Base-by-base conservation (phyloP, 169 alveolate species). In the Toxoplasma gondii region DNA sequence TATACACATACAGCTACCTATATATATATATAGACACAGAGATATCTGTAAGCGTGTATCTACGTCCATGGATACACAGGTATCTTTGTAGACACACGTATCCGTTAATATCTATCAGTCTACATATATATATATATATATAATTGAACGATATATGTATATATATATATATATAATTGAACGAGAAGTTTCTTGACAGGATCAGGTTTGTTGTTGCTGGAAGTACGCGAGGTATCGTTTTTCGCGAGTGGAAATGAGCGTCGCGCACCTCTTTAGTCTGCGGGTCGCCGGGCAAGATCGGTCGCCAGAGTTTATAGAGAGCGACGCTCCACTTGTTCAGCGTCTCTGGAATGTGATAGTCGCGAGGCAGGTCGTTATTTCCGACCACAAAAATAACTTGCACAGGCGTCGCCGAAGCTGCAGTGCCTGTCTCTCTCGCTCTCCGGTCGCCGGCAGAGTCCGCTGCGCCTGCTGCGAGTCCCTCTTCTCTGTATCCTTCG, bases 371-470 rank as follows among this genome's bases (percentile, higher is more conserved):
- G 22, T 74, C 84, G 43, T 74, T 74, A n/a, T 74, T 74, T n/a
- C 84, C 84, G 27, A 74, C 84, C 17, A 74, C 84, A n/a, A 74
- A 74, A 74, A 74, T 74, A 41, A 74, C 9, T 24, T 74, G 84
- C 82, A 69, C 9, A 64, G 74, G 74, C 74, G 74, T 22, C 29
- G 74, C 31, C 34, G 74, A 27, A 49, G 58, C 22, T 16, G 24
- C 74, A 4, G 74, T 31, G 74, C 34, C 24, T 16, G 74, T 31
- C 34, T 64, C 74, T 64, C 5, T 31, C 34, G 74, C 24, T 4
- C 29, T 19, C 31, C 74, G n/a, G 24, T 16, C 67, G 67, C 19
- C 67, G 74, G n/a, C 1, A 7, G 74, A 16, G n/a, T 27, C 29
- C 29, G 7, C 74, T 16, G 4, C n/a, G 74, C 74, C 74, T 4